Evolutionary conservation across 441 rosid species (phyloP).

Genomic region (Populus hybrid): DNA sequence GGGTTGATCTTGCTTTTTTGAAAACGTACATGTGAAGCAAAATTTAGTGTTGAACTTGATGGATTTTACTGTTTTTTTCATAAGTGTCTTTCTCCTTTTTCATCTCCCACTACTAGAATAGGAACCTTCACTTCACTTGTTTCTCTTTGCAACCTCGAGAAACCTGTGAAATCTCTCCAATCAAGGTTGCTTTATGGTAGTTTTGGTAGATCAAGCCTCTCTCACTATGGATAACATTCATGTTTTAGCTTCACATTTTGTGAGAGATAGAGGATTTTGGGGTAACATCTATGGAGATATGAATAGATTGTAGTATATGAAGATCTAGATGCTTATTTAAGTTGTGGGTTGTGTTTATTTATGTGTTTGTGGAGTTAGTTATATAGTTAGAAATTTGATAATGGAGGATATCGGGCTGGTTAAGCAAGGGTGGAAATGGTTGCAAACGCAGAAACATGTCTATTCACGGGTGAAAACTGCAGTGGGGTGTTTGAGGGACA

Average conservation of each 20-base stretch:
- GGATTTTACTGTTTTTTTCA: conserved; percentile 24
- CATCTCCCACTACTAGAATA: neutral
- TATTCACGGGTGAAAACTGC: conserved; percentile 45
- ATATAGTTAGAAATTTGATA: conserved; percentile 5
- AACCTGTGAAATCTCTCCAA: neutral
- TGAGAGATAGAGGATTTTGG: neutral
- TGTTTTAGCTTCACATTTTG: conserved; percentile 1
- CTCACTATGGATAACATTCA: conserved; percentile 1
- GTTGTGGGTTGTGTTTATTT: neutral
- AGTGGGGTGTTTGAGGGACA: conserved; percentile 47
- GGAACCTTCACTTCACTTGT: neutral
- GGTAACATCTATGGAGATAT: conserved; percentile 8
- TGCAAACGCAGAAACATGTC: conserved; percentile 69
- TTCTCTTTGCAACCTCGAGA: neutral
- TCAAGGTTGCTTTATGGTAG: neutral
- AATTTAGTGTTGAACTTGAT: conserved; percentile 54
- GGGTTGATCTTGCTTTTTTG: conserved; percentile 20
- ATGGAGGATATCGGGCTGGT: conserved; percentile 96
- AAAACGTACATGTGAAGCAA: conserved; percentile 63
- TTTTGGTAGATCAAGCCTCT: conserved; percentile 4
- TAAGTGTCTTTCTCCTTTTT: neutral
- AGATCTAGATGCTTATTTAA: neutral
- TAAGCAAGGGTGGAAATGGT: conserved; percentile 90
- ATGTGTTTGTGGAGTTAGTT: conserved; percentile 5
- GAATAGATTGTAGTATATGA: neutral